Conservation (phyloP, 2,329 filamentous ascomycete species). For the Drechslera avenae region DNA sequence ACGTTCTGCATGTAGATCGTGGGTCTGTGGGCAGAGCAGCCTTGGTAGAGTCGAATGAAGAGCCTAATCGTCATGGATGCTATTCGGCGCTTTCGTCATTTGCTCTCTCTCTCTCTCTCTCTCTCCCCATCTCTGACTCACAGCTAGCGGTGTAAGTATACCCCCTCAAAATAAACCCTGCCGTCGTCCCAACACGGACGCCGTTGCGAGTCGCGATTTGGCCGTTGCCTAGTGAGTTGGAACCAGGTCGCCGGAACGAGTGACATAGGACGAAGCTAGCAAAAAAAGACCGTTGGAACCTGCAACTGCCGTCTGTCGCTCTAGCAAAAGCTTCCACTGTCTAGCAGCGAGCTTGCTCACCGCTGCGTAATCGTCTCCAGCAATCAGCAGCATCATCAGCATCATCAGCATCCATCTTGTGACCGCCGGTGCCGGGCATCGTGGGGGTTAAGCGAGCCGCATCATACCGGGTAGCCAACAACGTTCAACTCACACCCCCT, state of each 20-base stretch:
- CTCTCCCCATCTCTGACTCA: conserved; percentile 22
- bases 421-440: conserved; percentile 6
- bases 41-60: background rate
- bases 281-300: conserved; percentile 4
- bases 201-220: conserved; percentile 11
- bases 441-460: conserved; percentile 9
- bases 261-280: conserved; percentile 2
- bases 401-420: conserved; percentile 1
- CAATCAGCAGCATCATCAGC: background rate
- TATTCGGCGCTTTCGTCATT: conserved; percentile 5
- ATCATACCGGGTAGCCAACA: background rate
- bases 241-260: conserved; percentile 19
- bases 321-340: background rate
- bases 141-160: conserved; percentile 16
- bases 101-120: background rate
- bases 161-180: conserved; percentile 5
- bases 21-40: conserved; percentile 9
- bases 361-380: conserved; percentile 1
- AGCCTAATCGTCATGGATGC: background rate
- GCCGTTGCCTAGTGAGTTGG: conserved; percentile 10
- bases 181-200: conserved; percentile 14
- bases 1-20: conserved; percentile 20
- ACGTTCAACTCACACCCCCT: too few relatives aligned
- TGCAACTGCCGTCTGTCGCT: conserved; percentile 14
- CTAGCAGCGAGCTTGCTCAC: conserved; percentile 2